Conservation (phyloP, 2,329 filamentous ascomycete species). For the Penicillium decumbens region DNA sequence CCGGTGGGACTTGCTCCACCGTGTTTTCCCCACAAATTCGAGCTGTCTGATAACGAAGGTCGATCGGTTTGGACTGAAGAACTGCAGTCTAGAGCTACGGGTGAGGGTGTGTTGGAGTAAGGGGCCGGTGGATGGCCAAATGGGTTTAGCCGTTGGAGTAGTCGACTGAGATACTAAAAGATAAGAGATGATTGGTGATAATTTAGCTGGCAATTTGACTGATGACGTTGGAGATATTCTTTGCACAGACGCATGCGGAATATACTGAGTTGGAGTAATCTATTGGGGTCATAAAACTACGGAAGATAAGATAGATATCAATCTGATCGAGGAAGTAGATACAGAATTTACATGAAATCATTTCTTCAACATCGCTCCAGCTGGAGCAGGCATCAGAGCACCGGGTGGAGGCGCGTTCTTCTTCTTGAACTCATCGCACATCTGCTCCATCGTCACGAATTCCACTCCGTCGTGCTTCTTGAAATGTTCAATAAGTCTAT, state of each 20-base stretch:
- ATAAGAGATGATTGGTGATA: neutral
- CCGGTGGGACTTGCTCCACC: constrained; percentile 4
- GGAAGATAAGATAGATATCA: neutral
- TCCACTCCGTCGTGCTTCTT: constrained; percentile 28
- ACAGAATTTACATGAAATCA: neutral
- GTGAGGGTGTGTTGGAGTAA: constrained; percentile 7
- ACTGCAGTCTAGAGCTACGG: neutral
- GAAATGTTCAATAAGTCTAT: constrained; percentile 28
- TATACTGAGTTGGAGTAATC: neutral
- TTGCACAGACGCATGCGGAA: neutral
- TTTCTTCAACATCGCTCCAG: constrained; percentile 11
- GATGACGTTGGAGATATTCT: neutral
- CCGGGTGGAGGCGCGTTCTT: constrained; percentile 21
- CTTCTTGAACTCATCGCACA: constrained; percentile 25
- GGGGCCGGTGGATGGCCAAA: neutral
- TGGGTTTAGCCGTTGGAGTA: constrained; percentile 5
- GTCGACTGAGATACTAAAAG: neutral
- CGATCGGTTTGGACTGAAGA: neutral
- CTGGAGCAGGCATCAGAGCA: constrained; percentile 20
- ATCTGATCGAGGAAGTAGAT: too few species aligned
- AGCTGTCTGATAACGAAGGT: constrained; percentile 11
- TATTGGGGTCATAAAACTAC: neutral
- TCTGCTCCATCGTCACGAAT: constrained; percentile 28
- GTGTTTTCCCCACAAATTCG: constrained; percentile 12
- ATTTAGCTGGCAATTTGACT: neutral